A percentile compares a stretch with the other conserved stretches of the same genome.
phyloP scores from a whole-genome alignment of 768 basidiomycete genomes.

The Fomitopsis pulvina region DNA sequence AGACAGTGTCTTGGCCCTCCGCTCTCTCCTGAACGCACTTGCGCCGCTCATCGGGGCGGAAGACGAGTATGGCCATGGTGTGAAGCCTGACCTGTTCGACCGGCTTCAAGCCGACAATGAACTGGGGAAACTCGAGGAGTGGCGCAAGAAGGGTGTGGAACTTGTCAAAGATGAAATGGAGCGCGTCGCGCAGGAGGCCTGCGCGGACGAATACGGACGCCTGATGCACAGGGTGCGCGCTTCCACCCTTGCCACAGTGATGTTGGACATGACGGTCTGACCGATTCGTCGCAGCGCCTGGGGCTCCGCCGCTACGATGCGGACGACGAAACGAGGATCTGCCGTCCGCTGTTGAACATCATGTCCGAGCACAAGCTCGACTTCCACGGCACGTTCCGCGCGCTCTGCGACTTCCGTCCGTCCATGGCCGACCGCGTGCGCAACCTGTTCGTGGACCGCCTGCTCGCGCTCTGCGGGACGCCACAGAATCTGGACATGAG shows the following conservation, averaged over 20 bases:
- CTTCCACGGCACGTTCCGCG: constrained; percentile 82
- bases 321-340: constrained; percentile 53
- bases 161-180: constrained; percentile 56
- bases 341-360: constrained; percentile 66
- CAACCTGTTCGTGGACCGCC: constrained; percentile 34
- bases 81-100: constrained; percentile 59
- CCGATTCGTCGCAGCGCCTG: constrained; percentile 51
- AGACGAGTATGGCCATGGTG: constrained; percentile 43
- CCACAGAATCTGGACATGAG: constrained; percentile 36
- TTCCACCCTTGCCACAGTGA: background rate
- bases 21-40: constrained; percentile 69
- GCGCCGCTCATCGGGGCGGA: constrained; percentile 88
- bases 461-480: constrained; percentile 45
- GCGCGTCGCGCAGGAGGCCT: constrained; percentile 48
- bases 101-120: constrained; percentile 28
- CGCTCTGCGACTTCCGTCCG: constrained; percentile 57
- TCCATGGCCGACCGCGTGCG: constrained; percentile 20
- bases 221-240: constrained; percentile 61
- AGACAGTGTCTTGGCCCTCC: constrained; percentile 67
- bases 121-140: constrained; percentile 50
- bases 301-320: constrained; percentile 54
- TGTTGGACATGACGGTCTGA: background rate
- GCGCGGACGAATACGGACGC: constrained; percentile 54
- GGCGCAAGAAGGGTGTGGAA: constrained; percentile 52
- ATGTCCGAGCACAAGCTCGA: constrained; percentile 76